These are phyloP conservation scores for Adansonia grandidieri DNA, from an alignment of 441 rosid species.

Conservation along the genomic window DNA sequence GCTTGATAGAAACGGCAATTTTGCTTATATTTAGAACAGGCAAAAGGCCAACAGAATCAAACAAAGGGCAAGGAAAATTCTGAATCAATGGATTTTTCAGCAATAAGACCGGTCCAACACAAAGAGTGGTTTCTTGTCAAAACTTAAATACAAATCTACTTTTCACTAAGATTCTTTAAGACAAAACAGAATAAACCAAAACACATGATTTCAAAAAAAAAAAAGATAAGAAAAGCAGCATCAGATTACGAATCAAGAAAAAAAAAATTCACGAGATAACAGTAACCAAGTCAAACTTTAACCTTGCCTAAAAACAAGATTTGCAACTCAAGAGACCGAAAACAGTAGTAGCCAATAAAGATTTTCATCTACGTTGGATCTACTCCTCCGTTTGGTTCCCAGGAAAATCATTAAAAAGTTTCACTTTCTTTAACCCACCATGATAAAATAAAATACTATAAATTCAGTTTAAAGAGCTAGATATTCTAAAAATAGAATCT, in stretches of 20 bases:
- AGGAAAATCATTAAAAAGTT: constrained; percentile 23
- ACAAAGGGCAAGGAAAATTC: constrained; percentile 32
- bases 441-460: background rate
- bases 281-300: constrained; percentile 32
- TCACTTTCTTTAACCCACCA: background rate
- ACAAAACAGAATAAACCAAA: constrained; percentile 74
- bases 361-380: constrained; percentile 6
- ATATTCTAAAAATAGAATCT: constrained; percentile 24
- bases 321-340: constrained; percentile 18
- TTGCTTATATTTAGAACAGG: background rate
- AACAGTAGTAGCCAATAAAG: background rate
- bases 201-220: constrained; percentile 51
- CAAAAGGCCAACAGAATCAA: constrained; percentile 18
- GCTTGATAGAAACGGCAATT: constrained; percentile 13
- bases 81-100: constrained; percentile 36
- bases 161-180: constrained; percentile 55
- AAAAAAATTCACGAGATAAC: constrained; percentile 28
- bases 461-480: constrained; percentile 2
- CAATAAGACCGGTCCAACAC: constrained; percentile 33
- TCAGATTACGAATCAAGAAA: constrained; percentile 33
- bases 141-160: constrained; percentile 41
- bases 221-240: constrained; percentile 28
- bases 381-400: constrained; percentile 30
- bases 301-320: constrained; percentile 21
- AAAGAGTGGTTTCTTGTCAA: constrained; percentile 40